These are phyloP conservation scores for Penicillium aurantiogriseum DNA, from an alignment of 2,329 filamentous ascomycete species.

Conservation along the genomic window DNA sequence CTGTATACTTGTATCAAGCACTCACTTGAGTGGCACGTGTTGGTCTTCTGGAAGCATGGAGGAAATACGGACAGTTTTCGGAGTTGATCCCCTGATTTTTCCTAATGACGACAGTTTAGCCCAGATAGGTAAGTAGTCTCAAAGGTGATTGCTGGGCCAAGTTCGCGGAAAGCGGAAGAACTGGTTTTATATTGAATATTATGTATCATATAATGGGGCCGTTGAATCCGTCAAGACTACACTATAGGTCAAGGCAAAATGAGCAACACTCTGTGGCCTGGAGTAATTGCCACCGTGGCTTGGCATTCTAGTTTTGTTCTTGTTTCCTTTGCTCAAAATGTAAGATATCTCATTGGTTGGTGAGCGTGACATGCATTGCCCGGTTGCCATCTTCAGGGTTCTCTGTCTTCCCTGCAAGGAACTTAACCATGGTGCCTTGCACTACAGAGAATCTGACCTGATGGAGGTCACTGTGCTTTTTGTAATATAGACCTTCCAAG, in stretches of 20 bases:
- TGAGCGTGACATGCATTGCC: not conserved
- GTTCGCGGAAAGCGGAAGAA: not conserved
- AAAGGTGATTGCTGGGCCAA: too few species aligned
- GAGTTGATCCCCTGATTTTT: not conserved
- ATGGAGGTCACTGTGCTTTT: not conserved
- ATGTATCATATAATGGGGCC: not conserved
- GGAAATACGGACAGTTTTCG: not conserved
- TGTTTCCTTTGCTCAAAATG: not conserved
- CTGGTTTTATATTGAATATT: not conserved
- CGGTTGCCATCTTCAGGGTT: not conserved
- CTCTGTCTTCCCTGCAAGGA: not conserved
- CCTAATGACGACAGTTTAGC: not conserved
- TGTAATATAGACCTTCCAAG: conserved; percentile 11
- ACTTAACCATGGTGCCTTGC: not conserved
- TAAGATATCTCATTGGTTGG: not conserved
- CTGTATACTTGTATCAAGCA: not conserved
- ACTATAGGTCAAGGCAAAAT: not conserved
- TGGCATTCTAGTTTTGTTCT: not conserved
- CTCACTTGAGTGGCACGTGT: not conserved
- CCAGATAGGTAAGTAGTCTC: not conserved
- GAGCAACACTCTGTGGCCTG: not conserved
- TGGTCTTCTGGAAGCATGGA: not conserved
- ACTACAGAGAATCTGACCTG: not conserved
- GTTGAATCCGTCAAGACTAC: too few species aligned
- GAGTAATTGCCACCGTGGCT: not conserved